Base-by-base conservation (phyloP, 345 rosid species). In the Lepidium didymum region DNA sequence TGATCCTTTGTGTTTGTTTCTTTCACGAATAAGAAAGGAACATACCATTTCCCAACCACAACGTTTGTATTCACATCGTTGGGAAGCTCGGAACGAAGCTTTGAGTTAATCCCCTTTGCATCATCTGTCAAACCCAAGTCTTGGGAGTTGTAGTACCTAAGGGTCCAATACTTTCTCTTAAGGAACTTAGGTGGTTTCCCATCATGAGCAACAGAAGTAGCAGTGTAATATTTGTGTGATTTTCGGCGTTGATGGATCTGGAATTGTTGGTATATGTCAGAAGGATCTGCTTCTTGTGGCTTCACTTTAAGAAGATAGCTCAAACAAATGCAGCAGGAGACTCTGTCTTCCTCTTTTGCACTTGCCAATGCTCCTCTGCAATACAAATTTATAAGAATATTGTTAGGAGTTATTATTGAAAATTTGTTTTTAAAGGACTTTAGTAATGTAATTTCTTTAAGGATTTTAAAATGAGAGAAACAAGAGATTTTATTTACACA, bases 31-130 rank as follows among this genome's bases (percentile, higher is more conserved):
- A 89, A 57, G 74, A 85, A 89, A 14, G 91, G 96, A 14, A 82
- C 85, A 33, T 84, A 89, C 96, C 91, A 89, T 53, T 69, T 82
- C 11, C 91, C 96, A 6, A 85, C 82, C 6, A 58, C 57, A 15
- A 68, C 57, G 41, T 52, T 12, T 40, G 80, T 78, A 14, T 57
- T 57, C 8, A 50, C 43, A 40, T 10, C 35, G 53, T 60, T 67
- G 3, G 91, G 89, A 62, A 85, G 83, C 62, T 66, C 74, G 1
- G 69, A 33, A 1, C 91, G 80, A 46, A 61, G 74, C 16, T 72
- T 8, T 11, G 16, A 1, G 61, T 85, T 47, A 1, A 89, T 77
- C 9, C 96, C 91, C 33, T 70, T 62, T 15, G 93, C 93, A 23
- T 85, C 89, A 7, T 85, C 86, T 8, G 40, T 52, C 4, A 89